A percentile compares a stretch with the other conserved stretches of the same genome.
Evolutionary conservation across 2,329 filamentous ascomycete genomes (phyloP).

Genomic region (Penicillium brasilianum): DNA sequence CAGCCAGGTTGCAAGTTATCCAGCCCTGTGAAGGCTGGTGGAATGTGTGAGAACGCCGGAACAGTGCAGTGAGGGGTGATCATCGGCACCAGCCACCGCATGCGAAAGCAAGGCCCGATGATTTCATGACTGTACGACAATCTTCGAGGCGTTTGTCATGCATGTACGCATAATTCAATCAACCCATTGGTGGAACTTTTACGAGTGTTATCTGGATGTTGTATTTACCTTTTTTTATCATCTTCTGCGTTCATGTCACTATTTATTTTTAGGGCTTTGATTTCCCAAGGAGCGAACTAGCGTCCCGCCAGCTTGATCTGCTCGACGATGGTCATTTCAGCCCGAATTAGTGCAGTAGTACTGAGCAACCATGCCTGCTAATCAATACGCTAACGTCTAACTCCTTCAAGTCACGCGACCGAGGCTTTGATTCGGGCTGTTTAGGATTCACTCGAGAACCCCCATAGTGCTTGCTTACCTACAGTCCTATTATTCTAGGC

Average conservation of each 20-base stretch:
- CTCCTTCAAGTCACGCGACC: too few species aligned
- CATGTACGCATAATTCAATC: background rate
- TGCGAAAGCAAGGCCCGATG: background rate
- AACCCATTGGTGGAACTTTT: background rate
- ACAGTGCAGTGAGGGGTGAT: constrained; percentile 5
- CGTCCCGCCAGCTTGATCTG: constrained; percentile 1
- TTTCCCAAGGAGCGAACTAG: background rate
- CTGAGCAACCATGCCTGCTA: background rate
- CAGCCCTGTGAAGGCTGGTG: background rate
- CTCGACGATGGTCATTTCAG: background rate
- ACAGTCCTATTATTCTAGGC: background rate
- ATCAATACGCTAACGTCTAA: too few species aligned
- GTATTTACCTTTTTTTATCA: background rate
- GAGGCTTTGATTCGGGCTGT: too few species aligned
- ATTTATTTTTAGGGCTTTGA: too few species aligned
- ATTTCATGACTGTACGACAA: background rate
- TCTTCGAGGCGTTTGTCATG: background rate
- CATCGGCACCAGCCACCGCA: constrained; percentile 10
- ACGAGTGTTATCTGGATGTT: too few species aligned
- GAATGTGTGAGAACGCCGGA: constrained; percentile 1
- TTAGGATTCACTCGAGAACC: too few species aligned
- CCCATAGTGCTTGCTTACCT: too few species aligned
- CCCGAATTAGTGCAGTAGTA: background rate
- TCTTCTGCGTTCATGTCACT: background rate
- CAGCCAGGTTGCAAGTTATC: background rate